Evolutionary conservation across 495 filamentous ascomycete species (phyloP).

Genomic region (Penicillium antarcticum): DNA sequence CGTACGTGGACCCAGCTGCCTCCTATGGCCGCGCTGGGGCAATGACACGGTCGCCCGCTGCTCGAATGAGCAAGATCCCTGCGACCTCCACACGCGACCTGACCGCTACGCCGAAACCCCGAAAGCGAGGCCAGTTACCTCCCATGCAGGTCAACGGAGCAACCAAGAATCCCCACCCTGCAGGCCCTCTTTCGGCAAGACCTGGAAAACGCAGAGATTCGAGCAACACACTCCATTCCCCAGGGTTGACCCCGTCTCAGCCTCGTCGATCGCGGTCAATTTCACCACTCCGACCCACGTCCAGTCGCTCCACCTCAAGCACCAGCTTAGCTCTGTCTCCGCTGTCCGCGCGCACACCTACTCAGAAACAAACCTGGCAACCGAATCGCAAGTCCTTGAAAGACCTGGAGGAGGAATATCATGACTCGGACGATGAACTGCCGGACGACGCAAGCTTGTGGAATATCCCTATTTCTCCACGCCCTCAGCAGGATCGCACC

Average conservation of each 20-base stretch:
- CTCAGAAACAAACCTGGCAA: constrained; percentile 61
- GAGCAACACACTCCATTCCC: constrained; percentile 18
- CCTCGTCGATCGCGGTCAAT: constrained; percentile 40
- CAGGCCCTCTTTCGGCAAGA: constrained; percentile 18
- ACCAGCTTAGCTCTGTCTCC: constrained; percentile 40
- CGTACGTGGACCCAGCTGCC: constrained; percentile 24
- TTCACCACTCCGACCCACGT: constrained; percentile 34
- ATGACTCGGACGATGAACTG: constrained; percentile 88
- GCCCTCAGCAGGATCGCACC: constrained; percentile 63
- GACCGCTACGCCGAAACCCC: constrained; percentile 39
- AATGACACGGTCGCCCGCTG: constrained; percentile 31
- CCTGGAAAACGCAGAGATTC: constrained; percentile 25
- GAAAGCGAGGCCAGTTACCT: constrained; percentile 41
- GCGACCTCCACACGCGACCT: constrained; percentile 39
- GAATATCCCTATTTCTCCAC: constrained; percentile 93
- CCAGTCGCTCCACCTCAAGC: constrained; percentile 30
- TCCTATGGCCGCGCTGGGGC: constrained; percentile 28
- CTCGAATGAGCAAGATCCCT: constrained; percentile 31
- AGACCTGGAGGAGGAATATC: constrained; percentile 81
- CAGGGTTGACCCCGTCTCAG: constrained; percentile 22
- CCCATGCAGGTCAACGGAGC: constrained; percentile 30
- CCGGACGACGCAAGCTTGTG: constrained; percentile 88
- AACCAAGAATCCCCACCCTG: constrained; percentile 16
- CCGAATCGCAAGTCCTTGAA: constrained; percentile 70
- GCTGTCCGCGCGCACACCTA: constrained; percentile 25